These are phyloP conservation scores for Orychophragmus violaceus DNA, from an alignment of 345 rosid species.

Conservation along the genomic window DNA sequence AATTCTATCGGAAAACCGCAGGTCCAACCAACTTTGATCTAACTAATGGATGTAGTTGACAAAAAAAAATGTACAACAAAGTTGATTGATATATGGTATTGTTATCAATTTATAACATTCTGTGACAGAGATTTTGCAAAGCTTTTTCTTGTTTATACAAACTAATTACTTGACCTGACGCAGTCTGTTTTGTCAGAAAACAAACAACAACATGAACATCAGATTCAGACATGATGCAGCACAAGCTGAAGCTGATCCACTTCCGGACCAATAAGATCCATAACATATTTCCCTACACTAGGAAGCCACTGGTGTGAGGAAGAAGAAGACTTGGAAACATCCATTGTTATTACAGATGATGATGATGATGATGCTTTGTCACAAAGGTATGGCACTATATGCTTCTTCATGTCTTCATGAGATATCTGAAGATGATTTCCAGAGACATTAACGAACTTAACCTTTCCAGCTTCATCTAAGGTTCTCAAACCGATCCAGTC, in stretches of 20 bases:
- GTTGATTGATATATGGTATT: too few species aligned
- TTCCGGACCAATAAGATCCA: conserved; percentile 24
- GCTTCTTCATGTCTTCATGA: conserved; percentile 49
- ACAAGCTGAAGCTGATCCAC: conserved; percentile 28
- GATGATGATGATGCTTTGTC: conserved; percentile 34
- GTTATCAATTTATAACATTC: too few species aligned
- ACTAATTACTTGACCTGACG: neutral
- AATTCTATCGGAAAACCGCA: too few species aligned
- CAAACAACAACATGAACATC: conserved; percentile 15
- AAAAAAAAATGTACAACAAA: too few species aligned
- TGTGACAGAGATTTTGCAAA: too few species aligned
- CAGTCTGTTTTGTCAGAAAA: conserved; percentile 6
- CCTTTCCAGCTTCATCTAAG: conserved; percentile 65
- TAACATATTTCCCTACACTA: conserved; percentile 25
- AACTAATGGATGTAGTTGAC: too few species aligned
- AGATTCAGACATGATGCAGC: conserved; percentile 16
- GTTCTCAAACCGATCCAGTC: conserved; percentile 78
- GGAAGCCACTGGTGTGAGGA: too few species aligned
- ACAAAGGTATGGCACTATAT: conserved; percentile 52
- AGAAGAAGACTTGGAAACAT: conserved; percentile 10
- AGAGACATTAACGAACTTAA: conserved; percentile 47
- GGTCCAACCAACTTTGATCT: too few species aligned
- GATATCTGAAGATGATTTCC: conserved; percentile 63
- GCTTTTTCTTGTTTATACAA: neutral
- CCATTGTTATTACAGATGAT: neutral